Conservation (phyloP, 2,329 filamentous ascomycete genomes). For the Ophiosphaerella korrae region DNA sequence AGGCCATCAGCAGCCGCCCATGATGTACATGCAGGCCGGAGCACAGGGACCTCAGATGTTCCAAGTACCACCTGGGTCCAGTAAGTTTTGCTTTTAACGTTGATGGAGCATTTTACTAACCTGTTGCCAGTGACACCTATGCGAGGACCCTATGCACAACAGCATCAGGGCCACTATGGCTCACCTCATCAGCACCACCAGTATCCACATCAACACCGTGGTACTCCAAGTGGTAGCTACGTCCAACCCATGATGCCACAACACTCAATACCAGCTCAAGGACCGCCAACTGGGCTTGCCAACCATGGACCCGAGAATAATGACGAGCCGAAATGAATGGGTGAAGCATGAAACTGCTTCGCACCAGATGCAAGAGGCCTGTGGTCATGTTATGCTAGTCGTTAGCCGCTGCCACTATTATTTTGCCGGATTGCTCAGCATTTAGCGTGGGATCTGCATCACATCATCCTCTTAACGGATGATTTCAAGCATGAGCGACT, state of each 20-base stretch:
- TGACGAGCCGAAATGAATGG: conserved; percentile 47
- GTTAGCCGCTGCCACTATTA: conserved; percentile 9
- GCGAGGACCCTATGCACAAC: conserved; percentile 46
- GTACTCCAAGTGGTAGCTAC: conserved; percentile 48
- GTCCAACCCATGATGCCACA: conserved; percentile 50
- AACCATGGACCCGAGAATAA: conserved; percentile 40
- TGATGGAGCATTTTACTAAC: conserved; percentile 11
- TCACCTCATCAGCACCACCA: conserved; percentile 49
- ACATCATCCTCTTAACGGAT: conserved; percentile 21
- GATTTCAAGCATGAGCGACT: conserved; percentile 43
- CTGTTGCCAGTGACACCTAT: conserved; percentile 43
- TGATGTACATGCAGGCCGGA: conserved; percentile 76
- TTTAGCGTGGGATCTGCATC: conserved; percentile 36
- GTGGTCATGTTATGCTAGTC: conserved; percentile 9
- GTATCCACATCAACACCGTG: conserved; percentile 48
- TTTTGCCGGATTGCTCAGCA: conserved; percentile 34
- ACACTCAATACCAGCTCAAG: conserved; percentile 46
- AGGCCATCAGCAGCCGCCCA: conserved; percentile 65
- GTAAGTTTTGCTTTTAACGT: conserved; percentile 59
- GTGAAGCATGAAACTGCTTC: conserved; percentile 9
- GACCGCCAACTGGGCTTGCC: conserved; percentile 41
- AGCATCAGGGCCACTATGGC: conserved; percentile 48
- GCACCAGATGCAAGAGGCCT: conserved; percentile 11
- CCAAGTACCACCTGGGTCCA: conserved; percentile 73
- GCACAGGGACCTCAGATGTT: conserved; percentile 78